Conservation (phyloP, 805 yeast species). For the Saccharomycopsis sp. region DNA sequence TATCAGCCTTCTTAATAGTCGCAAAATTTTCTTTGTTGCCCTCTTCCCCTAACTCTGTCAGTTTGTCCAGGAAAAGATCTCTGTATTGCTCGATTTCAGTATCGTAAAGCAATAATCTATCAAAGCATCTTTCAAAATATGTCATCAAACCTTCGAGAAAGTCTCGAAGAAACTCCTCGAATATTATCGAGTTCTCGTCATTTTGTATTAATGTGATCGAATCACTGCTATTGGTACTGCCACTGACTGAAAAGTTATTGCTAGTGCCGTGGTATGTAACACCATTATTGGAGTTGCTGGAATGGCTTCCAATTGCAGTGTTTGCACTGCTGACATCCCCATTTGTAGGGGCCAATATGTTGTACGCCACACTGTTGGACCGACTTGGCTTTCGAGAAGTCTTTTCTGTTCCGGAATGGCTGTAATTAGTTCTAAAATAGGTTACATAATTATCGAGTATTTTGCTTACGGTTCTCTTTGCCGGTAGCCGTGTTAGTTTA, state of each 20-base stretch:
- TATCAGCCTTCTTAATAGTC: constrained; percentile 23
- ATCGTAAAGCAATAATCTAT: constrained; percentile 61
- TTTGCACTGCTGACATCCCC: background rate
- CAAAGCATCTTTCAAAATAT: constrained; percentile 69
- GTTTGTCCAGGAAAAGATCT: constrained; percentile 36
- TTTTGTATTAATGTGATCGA: constrained; percentile 21
- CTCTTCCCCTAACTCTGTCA: constrained; percentile 28
- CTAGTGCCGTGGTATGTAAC: background rate
- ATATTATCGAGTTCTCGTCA: constrained; percentile 29
- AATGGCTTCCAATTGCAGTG: constrained; percentile 4
- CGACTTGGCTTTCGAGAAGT: background rate
- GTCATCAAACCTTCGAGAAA: constrained; percentile 57
- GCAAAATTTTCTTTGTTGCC: constrained; percentile 26
- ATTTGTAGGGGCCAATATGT: constrained; percentile 1
- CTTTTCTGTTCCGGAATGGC: background rate
- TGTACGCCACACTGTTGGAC: background rate
- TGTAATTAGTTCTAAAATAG: constrained; percentile 2
- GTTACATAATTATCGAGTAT: constrained; percentile 47
- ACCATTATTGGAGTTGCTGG: background rate
- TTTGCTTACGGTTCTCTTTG: constrained; percentile 42
- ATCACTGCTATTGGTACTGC: background rate
- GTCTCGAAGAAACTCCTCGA: constrained; percentile 53
- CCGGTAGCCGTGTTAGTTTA: constrained; percentile 60
- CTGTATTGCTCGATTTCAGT: constrained; percentile 70
- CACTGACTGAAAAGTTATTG: background rate